Percentiles rank a stretch among this genome's conserved stretches.
Conservation (phyloP, 129 eudicot species). For the Chrysanthemum makinoi region DNA sequence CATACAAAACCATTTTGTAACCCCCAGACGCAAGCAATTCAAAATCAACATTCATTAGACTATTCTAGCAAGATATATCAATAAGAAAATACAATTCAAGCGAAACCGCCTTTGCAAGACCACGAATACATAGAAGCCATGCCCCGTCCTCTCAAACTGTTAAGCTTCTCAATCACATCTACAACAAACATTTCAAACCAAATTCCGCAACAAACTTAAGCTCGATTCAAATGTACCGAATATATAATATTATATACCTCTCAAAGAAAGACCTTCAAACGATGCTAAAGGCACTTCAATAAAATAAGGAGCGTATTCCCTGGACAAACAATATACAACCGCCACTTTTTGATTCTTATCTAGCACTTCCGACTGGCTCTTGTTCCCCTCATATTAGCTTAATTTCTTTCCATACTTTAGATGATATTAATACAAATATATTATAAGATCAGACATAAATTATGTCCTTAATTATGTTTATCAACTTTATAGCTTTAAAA, state of each 20-base stretch:
- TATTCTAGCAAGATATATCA: no score
- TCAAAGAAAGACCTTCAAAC: constrained; percentile 76
- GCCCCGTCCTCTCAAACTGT: constrained; percentile 86
- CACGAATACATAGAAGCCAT: constrained; percentile 89
- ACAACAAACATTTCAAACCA: constrained; percentile 16
- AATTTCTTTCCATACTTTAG: constrained; percentile 88
- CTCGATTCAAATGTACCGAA: constrained; percentile 34
- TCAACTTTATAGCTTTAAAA: no score
- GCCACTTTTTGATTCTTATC: constrained; percentile 51
- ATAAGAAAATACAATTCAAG: no score
- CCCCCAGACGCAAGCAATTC: no score
- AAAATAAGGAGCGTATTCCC: constrained; percentile 96
- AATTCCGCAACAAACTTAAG: background rate
- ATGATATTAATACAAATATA: no score
- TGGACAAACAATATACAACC: constrained; percentile 79
- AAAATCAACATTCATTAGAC: no score
- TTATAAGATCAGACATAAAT: no score
- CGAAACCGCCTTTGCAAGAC: no score
- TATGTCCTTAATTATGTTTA: no score
- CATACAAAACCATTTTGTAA: no score
- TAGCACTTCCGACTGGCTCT: constrained; percentile 24
- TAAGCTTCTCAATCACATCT: no score
- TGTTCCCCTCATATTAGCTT: constrained; percentile 50
- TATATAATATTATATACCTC: constrained; percentile 48
- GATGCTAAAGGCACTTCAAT: no score